These are phyloP conservation scores for Yamadazyma mexicana DNA, from an alignment of 1,139 yeast genomes.

Conservation along the genomic window DNA sequence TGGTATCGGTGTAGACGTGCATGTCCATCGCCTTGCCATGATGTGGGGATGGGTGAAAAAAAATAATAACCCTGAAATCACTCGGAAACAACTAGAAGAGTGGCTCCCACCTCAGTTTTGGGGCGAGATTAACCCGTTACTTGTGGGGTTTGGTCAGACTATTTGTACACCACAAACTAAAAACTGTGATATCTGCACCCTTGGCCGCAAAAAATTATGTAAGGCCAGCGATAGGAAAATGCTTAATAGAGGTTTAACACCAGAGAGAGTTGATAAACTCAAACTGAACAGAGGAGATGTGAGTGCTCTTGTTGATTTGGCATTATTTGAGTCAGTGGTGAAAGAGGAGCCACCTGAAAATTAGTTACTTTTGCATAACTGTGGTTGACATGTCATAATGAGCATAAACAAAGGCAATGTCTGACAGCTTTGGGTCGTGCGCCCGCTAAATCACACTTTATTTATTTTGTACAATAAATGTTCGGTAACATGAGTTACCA, in stretches of 20 bases:
- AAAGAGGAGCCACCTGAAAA: too few species aligned
- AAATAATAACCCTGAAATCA: slow-evolving; percentile 69
- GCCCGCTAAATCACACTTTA: too few species aligned
- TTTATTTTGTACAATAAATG: too few species aligned
- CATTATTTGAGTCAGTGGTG: not conserved
- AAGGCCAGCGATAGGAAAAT: slow-evolving; percentile 49
- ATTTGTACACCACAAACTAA: slow-evolving; percentile 74
- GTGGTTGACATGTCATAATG: too few species aligned
- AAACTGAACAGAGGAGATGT: slow-evolving; percentile 35
- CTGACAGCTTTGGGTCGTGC: too few species aligned
- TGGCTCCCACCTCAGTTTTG: slow-evolving; percentile 78
- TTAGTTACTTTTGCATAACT: too few species aligned
- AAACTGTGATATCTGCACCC: slow-evolving; percentile 72
- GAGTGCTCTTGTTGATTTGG: not conserved
- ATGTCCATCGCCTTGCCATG: slow-evolving; percentile 76
- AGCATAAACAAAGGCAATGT: too few species aligned
- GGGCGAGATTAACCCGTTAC: slow-evolving; percentile 79
- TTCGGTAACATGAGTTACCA: too few species aligned
- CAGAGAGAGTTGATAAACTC: slow-evolving; percentile 33
- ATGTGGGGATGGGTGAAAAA: slow-evolving; percentile 77
- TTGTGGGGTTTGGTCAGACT: slow-evolving; percentile 94
- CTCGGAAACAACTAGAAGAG: slow-evolving; percentile 63
- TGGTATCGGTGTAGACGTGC: slow-evolving; percentile 96
- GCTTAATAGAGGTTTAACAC: slow-evolving; percentile 28
- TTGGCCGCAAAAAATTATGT: slow-evolving; percentile 55